Base-by-base conservation (phyloP, 192 early-diverging fungal species). In the Coemansia biformis region DNA sequence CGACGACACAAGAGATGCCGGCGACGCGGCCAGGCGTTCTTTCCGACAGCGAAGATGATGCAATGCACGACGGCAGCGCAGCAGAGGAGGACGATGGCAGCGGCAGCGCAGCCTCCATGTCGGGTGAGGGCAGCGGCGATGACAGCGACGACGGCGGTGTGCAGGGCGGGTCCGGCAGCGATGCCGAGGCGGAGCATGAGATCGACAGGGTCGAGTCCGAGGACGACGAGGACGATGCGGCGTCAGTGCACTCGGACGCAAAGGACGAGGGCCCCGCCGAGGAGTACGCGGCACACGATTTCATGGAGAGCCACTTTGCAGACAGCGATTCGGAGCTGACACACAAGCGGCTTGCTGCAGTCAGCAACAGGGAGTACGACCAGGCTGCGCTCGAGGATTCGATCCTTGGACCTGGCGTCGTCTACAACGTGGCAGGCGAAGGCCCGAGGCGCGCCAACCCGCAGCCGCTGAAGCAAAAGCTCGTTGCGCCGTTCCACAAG, bases 351-450 rank as follows among this genome's bases (percentile, higher is more conserved):
- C 66, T 55, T 38, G 64, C 54, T 4, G 63, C 53, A 19, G 54
- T 48, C 14, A 59, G 48, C 36, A 75, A 56, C 49, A 69, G 59
- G 66, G 70, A 65, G 16, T 69, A 70, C 53, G 49, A 48, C 17
- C 50, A 51, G 23, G 21, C 38, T 35, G 43, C 48, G 41, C 63
- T 44, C 38, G 69, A 59, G 28, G 62, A 75, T 16, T 43, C 50
- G 22, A 17, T 65, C 28, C 55, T 75, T 28, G 46, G 78, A 18
- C 54, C 59, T 28, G 57, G 49, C 4, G 50, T 55, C 18, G 35
- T 63, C 13, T 71, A 38, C 40, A 58, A 63, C 24, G 52, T 58
- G 10, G 46, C 54, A 7, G 58, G 54, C 26, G 57, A 59, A 13
- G 47, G 45, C 18, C 28, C 48, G 43, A 57, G 49, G 24, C 38